Evolutionary conservation across 305 asterid genomes (phyloP).

Genomic region (Petunia hybrid): DNA sequence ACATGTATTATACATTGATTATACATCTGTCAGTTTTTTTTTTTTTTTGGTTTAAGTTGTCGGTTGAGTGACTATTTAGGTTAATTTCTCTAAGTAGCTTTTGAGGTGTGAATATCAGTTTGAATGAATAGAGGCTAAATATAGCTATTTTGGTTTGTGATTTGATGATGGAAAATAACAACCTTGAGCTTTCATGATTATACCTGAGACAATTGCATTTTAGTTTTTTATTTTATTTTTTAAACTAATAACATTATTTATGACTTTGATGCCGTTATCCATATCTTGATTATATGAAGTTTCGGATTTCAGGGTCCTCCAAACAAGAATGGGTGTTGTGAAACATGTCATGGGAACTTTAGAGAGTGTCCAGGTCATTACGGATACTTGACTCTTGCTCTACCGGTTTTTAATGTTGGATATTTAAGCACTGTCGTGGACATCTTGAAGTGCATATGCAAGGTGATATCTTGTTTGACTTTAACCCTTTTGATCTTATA

Average conservation of each 20-base stretch:
- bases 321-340: slow-evolving; percentile 64
- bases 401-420: slow-evolving; percentile 89
- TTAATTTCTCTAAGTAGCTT: background rate
- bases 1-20: no score
- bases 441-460: slow-evolving; percentile 96
- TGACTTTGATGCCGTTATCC: slow-evolving; percentile 22
- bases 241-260: background rate
- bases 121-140: background rate
- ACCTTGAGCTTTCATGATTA: slow-evolving; percentile 1
- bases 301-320: slow-evolving; percentile 80
- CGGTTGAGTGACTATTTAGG: no score
- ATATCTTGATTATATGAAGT: slow-evolving; percentile 21
- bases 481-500: background rate
- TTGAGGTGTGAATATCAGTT: slow-evolving; percentile 1
- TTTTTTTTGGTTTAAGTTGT: no score
- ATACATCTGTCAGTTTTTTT: no score
- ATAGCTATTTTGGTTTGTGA: background rate
- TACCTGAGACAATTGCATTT: background rate
- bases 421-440: slow-evolving; percentile 62
- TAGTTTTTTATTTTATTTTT: background rate
- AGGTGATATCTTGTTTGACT: slow-evolving; percentile 56
- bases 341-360: slow-evolving; percentile 72
- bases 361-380: slow-evolving; percentile 85
- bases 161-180: background rate
- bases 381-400: slow-evolving; percentile 75